Percentiles rank a stretch among this genome's conserved stretches.
Evolutionary conservation across 2,329 filamentous ascomycete genomes (phyloP).

Genomic region (Capronia americana): DNA sequence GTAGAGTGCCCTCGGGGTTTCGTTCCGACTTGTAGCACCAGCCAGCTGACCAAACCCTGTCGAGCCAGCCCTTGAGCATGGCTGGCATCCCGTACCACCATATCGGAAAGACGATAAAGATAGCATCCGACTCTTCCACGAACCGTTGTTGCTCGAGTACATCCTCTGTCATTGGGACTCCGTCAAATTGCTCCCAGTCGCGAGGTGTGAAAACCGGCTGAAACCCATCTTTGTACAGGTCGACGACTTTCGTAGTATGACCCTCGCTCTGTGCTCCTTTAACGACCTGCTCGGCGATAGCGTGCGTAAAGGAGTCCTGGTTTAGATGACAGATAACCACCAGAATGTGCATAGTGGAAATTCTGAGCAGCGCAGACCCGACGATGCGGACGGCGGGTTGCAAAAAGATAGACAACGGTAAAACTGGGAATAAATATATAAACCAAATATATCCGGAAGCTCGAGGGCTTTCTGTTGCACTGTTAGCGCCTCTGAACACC

Average conservation of each 20-base stretch:
- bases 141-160: slow-evolving; percentile 22
- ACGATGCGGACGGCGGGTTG: not conserved
- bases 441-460: not conserved
- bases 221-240: slow-evolving; percentile 19
- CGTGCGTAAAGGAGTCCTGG: slow-evolving; percentile 21
- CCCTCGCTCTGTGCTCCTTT: slow-evolving; percentile 19
- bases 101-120: slow-evolving; percentile 23
- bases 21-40: slow-evolving; percentile 23
- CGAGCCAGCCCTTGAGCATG: slow-evolving; percentile 25
- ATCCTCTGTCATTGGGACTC: slow-evolving; percentile 22
- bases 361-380: not conserved
- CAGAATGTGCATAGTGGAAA: slow-evolving; percentile 18
- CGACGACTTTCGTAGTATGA: slow-evolving; percentile 20
- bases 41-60: slow-evolving; percentile 22
- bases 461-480: not conserved
- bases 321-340: slow-evolving; percentile 23
- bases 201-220: slow-evolving; percentile 20
- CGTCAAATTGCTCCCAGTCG: slow-evolving; percentile 24
- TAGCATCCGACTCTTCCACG: slow-evolving; percentile 22
- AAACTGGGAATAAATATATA: not conserved
- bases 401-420: not conserved
- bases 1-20: slow-evolving; percentile 20
- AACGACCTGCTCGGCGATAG: slow-evolving; percentile 16
- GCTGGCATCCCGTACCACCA: slow-evolving; percentile 26
- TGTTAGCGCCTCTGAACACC: not conserved